These are phyloP conservation scores for Diplodia sapinea DNA, from an alignment of 2,329 filamentous ascomycete genomes.

Conservation along the genomic window DNA sequence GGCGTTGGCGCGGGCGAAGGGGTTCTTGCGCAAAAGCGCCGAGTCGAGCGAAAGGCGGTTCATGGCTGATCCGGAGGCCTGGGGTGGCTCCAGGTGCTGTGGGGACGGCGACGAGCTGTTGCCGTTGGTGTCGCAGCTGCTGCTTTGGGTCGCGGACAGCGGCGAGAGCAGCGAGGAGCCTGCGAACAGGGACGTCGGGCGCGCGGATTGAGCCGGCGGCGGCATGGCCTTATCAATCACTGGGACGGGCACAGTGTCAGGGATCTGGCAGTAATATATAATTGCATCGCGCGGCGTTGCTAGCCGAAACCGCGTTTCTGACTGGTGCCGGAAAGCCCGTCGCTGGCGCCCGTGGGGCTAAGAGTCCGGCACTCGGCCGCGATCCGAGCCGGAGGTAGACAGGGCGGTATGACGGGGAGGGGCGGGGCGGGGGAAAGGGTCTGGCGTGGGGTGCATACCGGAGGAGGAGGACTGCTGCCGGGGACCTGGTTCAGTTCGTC, in stretches of 20 bases:
- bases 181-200: constrained; percentile 12
- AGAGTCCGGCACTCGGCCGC: constrained; percentile 9
- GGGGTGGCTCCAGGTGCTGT: constrained; percentile 9
- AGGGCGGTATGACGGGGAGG: neutral
- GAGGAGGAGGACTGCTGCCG: neutral
- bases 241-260: constrained; percentile 13
- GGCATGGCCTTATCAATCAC: constrained; percentile 24
- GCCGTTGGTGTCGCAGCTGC: neutral
- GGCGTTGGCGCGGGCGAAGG: constrained; percentile 19
- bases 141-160: neutral
- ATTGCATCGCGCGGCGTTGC: neutral
- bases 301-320: constrained; percentile 5
- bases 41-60: constrained; percentile 28
- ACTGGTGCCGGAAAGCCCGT: constrained; percentile 17
- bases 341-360: neutral
- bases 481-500: neutral
- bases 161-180: neutral
- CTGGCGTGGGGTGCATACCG: constrained; percentile 3
- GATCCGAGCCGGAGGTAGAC: constrained; percentile 14
- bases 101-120: neutral
- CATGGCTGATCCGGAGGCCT: neutral
- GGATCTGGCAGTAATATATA: constrained; percentile 9
- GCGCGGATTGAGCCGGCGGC: constrained; percentile 11
- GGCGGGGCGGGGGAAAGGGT: constrained; percentile 2
- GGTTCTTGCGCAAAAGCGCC: constrained; percentile 21